phyloP scores from a whole-genome alignment of 495 filamentous ascomycete genomes.

The Podospora comata region DNA sequence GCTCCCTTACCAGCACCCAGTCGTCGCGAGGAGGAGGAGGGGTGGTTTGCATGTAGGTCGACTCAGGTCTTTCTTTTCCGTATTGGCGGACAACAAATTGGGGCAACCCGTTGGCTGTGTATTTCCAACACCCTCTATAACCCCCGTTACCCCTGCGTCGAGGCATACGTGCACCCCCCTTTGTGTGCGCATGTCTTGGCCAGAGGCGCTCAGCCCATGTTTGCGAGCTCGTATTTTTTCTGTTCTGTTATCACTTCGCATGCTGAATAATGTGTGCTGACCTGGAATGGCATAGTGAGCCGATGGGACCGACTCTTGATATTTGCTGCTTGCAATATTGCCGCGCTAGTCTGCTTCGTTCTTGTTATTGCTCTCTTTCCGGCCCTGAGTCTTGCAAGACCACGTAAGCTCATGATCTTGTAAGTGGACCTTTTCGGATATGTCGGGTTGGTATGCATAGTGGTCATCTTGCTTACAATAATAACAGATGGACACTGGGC shows the following conservation, averaged over 20 bases:
- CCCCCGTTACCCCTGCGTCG: neutral
- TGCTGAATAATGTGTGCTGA: neutral
- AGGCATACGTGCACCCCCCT: neutral
- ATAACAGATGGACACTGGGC: constrained; percentile 84
- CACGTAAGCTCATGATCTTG: constrained; percentile 94
- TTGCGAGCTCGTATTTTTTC: neutral
- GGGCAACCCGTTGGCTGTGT: constrained; percentile 23
- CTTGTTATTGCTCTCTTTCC: constrained; percentile 89
- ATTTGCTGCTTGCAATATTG: constrained; percentile 88
- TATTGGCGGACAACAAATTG: neutral
- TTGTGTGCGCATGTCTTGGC: neutral
- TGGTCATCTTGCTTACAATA: constrained; percentile 14
- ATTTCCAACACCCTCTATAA: constrained; percentile 5
- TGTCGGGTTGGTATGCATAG: neutral
- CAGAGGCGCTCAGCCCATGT: neutral
- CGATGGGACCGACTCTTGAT: constrained; percentile 94
- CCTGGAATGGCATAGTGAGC: constrained; percentile 62
- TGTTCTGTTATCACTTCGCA: neutral
- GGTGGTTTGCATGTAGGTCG: constrained; percentile 92
- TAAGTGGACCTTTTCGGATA: constrained; percentile 54
- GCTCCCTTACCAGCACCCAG: constrained; percentile 82
- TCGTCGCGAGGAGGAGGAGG: constrained; percentile 90
- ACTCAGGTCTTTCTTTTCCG: constrained; percentile 16
- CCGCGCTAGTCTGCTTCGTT: constrained; percentile 85
- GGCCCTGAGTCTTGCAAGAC: constrained; percentile 63